These are phyloP conservation scores for Myriangium duriaei DNA, from an alignment of 2,329 filamentous ascomycete genomes.

Conservation along the genomic window DNA sequence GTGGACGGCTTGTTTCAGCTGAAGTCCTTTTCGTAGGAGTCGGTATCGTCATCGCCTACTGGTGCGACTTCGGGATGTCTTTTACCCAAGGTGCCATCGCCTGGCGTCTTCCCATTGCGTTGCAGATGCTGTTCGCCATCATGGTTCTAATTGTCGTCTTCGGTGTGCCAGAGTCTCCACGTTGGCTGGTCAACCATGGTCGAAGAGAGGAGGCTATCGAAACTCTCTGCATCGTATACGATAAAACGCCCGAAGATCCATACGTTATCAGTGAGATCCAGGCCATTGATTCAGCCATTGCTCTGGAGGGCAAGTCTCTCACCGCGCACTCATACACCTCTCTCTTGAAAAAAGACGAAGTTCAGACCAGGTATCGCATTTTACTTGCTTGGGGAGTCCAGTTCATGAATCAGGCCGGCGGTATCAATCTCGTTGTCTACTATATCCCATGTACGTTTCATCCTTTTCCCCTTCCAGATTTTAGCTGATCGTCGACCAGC, in stretches of 20 bases:
- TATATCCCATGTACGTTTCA: not conserved
- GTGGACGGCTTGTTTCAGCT: constrained; percentile 16
- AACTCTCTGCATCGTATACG: constrained; percentile 16
- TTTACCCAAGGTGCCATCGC: constrained; percentile 26
- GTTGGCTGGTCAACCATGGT: constrained; percentile 25
- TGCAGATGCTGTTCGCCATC: constrained; percentile 31
- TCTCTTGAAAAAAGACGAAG: constrained; percentile 23
- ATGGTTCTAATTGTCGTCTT: constrained; percentile 25
- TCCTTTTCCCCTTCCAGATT: not conserved
- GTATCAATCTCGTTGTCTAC: no score
- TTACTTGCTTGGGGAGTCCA: constrained; percentile 24
- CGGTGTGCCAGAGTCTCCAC: constrained; percentile 25
- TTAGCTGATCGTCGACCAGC: constrained; percentile 21
- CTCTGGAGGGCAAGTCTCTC: constrained; percentile 23
- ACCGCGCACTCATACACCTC: constrained; percentile 21
- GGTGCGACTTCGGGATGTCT: constrained; percentile 17
- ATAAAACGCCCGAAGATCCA: constrained; percentile 16
- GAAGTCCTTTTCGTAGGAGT: constrained; percentile 17
- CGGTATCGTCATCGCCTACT: constrained; percentile 15
- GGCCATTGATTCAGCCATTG: constrained; percentile 22
- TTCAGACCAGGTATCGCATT: constrained; percentile 25
- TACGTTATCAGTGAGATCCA: constrained; percentile 17
- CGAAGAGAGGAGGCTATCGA: constrained; percentile 16
- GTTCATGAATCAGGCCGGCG: constrained; percentile 27
- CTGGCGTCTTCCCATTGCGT: constrained; percentile 31